Evolutionary conservation across 2,329 filamentous ascomycete species (phyloP).

Genomic region (Sordariomycetes sp.): DNA sequence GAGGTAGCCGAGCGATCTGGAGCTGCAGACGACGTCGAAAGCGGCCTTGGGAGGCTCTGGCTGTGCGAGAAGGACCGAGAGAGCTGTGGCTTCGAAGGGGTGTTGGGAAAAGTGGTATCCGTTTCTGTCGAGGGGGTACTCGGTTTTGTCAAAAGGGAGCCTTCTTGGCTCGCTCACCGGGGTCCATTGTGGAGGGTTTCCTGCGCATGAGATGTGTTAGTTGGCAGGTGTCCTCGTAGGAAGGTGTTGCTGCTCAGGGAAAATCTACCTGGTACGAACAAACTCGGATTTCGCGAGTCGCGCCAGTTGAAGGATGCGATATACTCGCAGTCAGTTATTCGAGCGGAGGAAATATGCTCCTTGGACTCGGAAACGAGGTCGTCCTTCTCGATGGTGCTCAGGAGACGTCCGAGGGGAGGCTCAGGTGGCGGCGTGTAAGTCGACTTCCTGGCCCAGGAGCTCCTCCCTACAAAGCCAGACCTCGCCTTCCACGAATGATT

Average conservation of each 20-base stretch:
- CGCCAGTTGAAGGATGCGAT: slow-evolving; percentile 1
- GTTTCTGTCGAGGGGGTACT: neutral
- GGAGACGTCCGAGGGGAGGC: neutral
- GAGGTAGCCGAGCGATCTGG: neutral
- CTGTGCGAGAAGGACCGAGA: neutral
- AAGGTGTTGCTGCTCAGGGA: neutral
- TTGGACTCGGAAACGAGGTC: neutral
- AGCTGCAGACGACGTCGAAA: neutral
- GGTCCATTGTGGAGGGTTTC: neutral
- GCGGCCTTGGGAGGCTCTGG: neutral
- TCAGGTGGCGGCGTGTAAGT: neutral
- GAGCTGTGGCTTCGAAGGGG: neutral
- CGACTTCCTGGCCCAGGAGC: neutral
- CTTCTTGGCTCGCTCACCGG: neutral
- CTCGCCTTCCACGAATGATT: neutral
- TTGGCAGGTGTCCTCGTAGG: neutral
- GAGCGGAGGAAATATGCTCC: neutral
- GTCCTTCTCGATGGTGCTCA: neutral
- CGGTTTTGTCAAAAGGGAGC: neutral
- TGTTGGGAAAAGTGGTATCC: neutral
- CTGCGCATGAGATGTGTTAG: neutral
- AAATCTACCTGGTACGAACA: neutral
- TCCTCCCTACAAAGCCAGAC: neutral
- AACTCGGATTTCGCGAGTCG: neutral
- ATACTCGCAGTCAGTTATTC: slow-evolving; percentile 1